Evolutionary conservation across 23 red algal genomes (phyloP).

Genomic region (Agarophyton chilense): DNA sequence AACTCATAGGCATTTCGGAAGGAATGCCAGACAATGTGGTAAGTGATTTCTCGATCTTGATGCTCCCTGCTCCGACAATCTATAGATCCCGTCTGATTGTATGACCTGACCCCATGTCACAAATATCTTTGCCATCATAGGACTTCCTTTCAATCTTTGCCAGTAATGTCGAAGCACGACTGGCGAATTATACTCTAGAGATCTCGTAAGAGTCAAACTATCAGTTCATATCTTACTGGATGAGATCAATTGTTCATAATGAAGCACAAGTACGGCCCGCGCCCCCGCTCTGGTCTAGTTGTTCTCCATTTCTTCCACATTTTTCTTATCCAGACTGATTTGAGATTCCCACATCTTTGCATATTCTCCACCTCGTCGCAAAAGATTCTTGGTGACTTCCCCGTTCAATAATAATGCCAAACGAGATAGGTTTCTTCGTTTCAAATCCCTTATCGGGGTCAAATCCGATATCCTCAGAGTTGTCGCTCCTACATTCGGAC

Average conservation of each 20-base stretch:
- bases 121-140: neutral
- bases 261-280: no score
- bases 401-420: constrained; percentile 73
- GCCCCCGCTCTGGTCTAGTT: no score
- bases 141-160: constrained; percentile 14
- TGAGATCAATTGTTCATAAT: no score
- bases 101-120: no score
- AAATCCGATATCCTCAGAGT: neutral
- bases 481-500: neutral
- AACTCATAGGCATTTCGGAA: neutral
- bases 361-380: constrained; percentile 29
- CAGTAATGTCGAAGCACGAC: constrained; percentile 2
- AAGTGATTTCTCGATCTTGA: neutral
- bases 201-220: neutral
- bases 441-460: constrained; percentile 23
- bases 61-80: neutral
- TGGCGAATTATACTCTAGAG: neutral
- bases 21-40: neutral
- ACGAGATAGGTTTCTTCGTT: neutral
- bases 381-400: constrained; percentile 70
- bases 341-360: constrained; percentile 73
- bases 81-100: neutral
- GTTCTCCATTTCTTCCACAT: neutral
- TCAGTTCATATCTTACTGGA: neutral
- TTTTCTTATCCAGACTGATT: neutral